Conservation (phyloP, 2,329 filamentous ascomycete genomes). For the Rhynchosporium agropyri region DNA sequence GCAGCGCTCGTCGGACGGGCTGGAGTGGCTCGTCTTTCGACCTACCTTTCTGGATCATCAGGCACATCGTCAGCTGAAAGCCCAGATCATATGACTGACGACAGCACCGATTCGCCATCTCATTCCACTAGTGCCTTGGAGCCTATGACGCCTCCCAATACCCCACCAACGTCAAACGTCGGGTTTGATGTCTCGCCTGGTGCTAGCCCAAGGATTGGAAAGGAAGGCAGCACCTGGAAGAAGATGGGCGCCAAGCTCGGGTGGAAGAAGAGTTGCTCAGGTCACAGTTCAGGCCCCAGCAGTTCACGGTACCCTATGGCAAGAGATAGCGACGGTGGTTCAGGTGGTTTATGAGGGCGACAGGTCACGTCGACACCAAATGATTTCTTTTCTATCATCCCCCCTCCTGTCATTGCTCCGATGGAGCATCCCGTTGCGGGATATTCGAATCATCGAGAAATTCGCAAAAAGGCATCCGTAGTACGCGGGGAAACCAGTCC, state of each 20-base stretch:
- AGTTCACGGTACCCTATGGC: conserved; percentile 42
- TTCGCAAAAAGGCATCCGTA: conserved; percentile 29
- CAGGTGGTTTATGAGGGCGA: conserved; percentile 56
- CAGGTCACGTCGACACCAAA: conserved; percentile 57
- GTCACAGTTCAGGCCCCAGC: conserved; percentile 49
- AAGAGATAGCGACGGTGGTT: conserved; percentile 42
- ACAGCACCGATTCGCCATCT: conserved; percentile 64
- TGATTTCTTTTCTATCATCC: conserved; percentile 40
- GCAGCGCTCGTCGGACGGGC: conserved; percentile 33
- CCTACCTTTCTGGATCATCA: conserved; percentile 42
- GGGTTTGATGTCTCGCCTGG: conserved; percentile 37
- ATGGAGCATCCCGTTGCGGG: conserved; percentile 35
- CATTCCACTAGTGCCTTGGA: conserved; percentile 53
- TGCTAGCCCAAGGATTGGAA: conserved; percentile 33
- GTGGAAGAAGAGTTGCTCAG: conserved; percentile 55
- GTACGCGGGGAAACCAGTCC: conserved; percentile 38
- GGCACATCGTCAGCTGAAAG: conserved; percentile 51
- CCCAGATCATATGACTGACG: conserved; percentile 61
- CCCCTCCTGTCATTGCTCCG: conserved; percentile 36
- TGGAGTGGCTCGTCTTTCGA: conserved; percentile 34
- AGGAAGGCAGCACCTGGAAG: conserved; percentile 58
- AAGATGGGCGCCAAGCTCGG: conserved; percentile 65
- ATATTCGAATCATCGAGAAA: conserved; percentile 30
- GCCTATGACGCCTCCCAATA: conserved; percentile 74
- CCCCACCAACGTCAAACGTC: conserved; percentile 63